Percentiles rank a stretch among this genome's conserved stretches.
Conservation (phyloP, 1,284 basidiomycete species). For the Kalmanozyma brasiliensis region DNA sequence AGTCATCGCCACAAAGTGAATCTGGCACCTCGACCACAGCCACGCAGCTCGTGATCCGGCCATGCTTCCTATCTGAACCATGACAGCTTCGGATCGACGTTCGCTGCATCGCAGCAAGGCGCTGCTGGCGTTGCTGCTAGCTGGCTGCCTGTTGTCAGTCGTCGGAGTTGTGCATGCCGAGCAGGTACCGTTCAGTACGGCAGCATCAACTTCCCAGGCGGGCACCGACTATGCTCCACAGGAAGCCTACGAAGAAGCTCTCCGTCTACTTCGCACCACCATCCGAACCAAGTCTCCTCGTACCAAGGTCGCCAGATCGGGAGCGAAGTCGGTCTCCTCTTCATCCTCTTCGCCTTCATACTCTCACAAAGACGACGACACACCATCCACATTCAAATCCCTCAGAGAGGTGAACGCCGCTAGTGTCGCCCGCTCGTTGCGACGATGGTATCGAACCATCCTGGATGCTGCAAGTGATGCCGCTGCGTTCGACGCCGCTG, state of each 20-base stretch:
- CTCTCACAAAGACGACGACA: slow-evolving; percentile 1
- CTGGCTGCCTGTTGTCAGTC: slow-evolving; percentile 24
- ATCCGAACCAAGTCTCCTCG: slow-evolving; percentile 31
- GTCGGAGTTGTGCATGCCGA: slow-evolving; percentile 12
- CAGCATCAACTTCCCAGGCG: slow-evolving; percentile 7
- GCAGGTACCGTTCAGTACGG: slow-evolving; percentile 12
- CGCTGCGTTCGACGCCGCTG: slow-evolving; percentile 5
- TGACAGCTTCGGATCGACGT: slow-evolving; percentile 18
- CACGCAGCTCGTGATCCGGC: background rate
- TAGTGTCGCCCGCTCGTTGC: slow-evolving; percentile 2
- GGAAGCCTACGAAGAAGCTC: slow-evolving; percentile 50
- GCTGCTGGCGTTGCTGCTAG: slow-evolving; percentile 22
- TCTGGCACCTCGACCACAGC: too few species aligned
- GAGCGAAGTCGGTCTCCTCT: background rate
- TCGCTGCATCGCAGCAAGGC: slow-evolving; percentile 12
- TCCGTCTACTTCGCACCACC: slow-evolving; percentile 39
- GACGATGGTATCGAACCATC: slow-evolving; percentile 13
- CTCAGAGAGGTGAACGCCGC: slow-evolving; percentile 1
- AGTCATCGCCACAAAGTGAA: background rate
- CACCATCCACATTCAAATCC: background rate
- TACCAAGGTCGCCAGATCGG: slow-evolving; percentile 8
- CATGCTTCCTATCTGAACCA: slow-evolving; percentile 3
- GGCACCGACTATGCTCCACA: slow-evolving; percentile 14
- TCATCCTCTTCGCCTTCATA: background rate
- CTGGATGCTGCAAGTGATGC: slow-evolving; percentile 12